Percentiles rank a stretch among this genome's conserved stretches.
Conservation (phyloP, 805 yeast genomes). For the Jamesozyma piceae region DNA sequence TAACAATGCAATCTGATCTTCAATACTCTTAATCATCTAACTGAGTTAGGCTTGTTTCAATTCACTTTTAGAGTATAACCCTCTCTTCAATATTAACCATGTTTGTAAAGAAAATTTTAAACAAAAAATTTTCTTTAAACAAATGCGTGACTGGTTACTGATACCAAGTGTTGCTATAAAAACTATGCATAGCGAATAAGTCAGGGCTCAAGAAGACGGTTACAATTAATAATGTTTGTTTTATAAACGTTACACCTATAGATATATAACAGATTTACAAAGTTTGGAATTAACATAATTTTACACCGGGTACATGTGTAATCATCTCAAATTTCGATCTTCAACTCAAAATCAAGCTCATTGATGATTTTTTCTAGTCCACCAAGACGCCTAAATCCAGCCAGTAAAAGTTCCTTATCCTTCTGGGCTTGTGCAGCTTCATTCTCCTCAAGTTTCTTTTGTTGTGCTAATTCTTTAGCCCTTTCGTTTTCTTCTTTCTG, state of each 20-base stretch:
- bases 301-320: background rate
- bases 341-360: conserved; percentile 34
- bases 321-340: conserved; percentile 22
- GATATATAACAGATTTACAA: background rate
- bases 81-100: no score
- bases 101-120: no score
- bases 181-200: no score
- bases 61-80: no score
- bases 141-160: no score
- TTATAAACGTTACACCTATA: background rate
- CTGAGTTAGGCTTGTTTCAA: no score
- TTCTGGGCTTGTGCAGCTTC: conserved; percentile 37
- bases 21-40: conserved; percentile 6
- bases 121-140: no score
- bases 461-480: conserved; percentile 46
- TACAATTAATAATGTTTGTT: no score
- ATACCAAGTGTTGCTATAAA: no score
- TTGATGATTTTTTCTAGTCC: conserved; percentile 45
- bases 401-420: conserved; percentile 38
- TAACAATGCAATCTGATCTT: conserved; percentile 12
- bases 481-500: conserved; percentile 50
- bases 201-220: no score
- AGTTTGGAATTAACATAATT: background rate
- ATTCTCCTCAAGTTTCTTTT: conserved; percentile 33
- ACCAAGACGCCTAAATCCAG: conserved; percentile 51